Percentiles rank a stretch among this genome's conserved stretches.
phyloP scores from a whole-genome alignment of 148 eudicot genomes.

The Amaranthus hypochondriacus region DNA sequence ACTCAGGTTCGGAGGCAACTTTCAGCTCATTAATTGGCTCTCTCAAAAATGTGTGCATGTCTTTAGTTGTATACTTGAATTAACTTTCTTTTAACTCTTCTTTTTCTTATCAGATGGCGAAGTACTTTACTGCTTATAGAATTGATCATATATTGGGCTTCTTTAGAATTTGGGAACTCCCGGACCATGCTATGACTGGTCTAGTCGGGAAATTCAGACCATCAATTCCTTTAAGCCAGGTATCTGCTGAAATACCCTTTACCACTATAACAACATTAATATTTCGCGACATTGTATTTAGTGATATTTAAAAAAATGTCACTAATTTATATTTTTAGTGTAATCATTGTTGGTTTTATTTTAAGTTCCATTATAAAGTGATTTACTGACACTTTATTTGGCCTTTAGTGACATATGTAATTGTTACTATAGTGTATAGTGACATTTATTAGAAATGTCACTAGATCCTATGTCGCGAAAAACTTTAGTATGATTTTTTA shows the following conservation, averaged over 20 bases:
- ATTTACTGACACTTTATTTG: too few species aligned
- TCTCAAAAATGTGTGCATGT: not conserved
- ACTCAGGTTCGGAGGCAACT: constrained; percentile 56
- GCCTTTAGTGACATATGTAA: too few species aligned
- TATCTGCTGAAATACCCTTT: constrained; percentile 5
- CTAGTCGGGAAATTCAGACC: constrained; percentile 95
- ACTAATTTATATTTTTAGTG: too few species aligned
- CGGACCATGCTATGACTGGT: constrained; percentile 91
- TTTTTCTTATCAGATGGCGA: constrained; percentile 60
- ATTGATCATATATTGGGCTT: constrained; percentile 95
- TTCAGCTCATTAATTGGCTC: not conserved
- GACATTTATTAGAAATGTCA: too few species aligned
- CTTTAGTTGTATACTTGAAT: not conserved
- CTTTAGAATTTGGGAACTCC: constrained; percentile 99
- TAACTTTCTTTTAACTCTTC: not conserved
- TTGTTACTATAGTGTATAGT: too few species aligned
- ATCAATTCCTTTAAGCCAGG: constrained; percentile 91
- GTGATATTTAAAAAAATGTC: too few species aligned
- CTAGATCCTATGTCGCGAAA: too few species aligned
- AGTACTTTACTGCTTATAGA: constrained; percentile 92
- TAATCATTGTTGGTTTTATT: too few species aligned
- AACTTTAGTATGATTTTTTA: too few species aligned
- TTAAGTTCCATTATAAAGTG: too few species aligned
- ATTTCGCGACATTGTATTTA: too few species aligned
- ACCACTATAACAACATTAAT: too few species aligned